Percentiles rank a stretch among this genome's conserved stretches.
phyloP scores from a whole-genome alignment of 2,329 filamentous ascomycete species.

The Penicillium polonicum region DNA sequence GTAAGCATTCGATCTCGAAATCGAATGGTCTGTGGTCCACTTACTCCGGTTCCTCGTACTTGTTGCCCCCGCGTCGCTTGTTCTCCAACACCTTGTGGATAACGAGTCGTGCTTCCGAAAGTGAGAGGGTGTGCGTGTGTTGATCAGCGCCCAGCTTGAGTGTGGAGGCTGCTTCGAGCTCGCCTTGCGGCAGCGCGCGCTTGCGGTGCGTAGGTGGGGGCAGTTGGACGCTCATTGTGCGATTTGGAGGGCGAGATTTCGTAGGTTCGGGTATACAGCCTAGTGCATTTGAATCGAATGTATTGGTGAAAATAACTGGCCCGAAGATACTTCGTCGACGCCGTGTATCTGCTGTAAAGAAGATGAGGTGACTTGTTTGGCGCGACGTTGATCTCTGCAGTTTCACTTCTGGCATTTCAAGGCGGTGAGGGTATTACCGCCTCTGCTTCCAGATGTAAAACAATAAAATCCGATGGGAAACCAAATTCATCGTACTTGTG shows the following conservation, averaged over 20 bases:
- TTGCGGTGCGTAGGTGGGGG: conserved; percentile 43
- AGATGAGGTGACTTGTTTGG: not conserved
- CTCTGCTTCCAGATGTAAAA: not conserved
- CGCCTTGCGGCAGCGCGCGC: conserved; percentile 49
- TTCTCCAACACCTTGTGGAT: conserved; percentile 86
- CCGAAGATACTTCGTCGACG: not conserved
- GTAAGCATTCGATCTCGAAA: conserved; percentile 1
- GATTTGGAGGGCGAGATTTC: not conserved
- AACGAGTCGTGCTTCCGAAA: conserved; percentile 88
- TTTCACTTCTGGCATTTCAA: conserved; percentile 16
- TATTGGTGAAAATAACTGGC: not conserved
- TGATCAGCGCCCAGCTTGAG: conserved; percentile 93
- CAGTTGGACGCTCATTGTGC: conserved; percentile 36
- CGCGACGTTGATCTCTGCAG: conserved; percentile 18
- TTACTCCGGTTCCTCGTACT: conserved; percentile 80
- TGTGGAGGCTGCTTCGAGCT: conserved; percentile 80
- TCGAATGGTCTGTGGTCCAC: conserved; percentile 33
- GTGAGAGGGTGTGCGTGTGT: conserved; percentile 83
- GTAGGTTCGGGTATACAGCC: not conserved
- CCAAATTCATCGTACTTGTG: not conserved
- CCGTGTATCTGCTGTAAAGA: not conserved
- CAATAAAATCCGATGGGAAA: not conserved
- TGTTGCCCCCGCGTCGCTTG: conserved; percentile 74
- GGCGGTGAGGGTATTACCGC: conserved; percentile 25
- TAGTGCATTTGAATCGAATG: not conserved